Conservation (phyloP, 2,329 filamentous ascomycete genomes). For the Pseudogymnoascus sp. region DNA sequence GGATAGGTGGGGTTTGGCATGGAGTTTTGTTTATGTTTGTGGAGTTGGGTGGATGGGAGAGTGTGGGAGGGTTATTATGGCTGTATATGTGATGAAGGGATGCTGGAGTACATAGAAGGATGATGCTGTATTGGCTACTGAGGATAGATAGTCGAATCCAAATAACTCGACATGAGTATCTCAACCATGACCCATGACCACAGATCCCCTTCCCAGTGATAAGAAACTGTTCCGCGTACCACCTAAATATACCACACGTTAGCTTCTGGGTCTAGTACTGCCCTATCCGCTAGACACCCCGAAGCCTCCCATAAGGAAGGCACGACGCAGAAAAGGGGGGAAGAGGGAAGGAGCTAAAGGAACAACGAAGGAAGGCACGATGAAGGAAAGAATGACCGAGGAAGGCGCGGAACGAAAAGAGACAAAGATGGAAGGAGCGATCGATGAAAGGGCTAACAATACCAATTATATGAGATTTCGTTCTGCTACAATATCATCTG, state of each 20-base stretch:
- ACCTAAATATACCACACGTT: not conserved
- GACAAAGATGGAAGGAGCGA: not conserved
- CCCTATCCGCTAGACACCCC: not conserved
- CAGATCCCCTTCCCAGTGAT: not conserved
- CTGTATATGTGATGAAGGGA: slow-evolving; percentile 1
- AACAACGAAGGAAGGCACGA: not conserved
- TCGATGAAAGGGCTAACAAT: not conserved
- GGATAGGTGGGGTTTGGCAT: not conserved
- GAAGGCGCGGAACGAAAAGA: not conserved
- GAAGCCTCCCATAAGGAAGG: not conserved
- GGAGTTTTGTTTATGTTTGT: not conserved
- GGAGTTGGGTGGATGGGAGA: not conserved
- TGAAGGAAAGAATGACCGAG: not conserved
- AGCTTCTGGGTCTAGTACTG: not conserved
- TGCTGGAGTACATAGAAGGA: not conserved
- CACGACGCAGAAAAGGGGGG: not conserved
- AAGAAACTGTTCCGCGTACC: too few relatives aligned
- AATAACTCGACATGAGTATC: slow-evolving; percentile 1
- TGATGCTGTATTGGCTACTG: not conserved
- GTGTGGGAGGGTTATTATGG: not conserved
- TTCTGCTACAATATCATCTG: not conserved
- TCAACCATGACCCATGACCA: not conserved
- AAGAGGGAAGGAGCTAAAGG: not conserved
- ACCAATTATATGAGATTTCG: not conserved
- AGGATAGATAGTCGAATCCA: not conserved